Evolutionary conservation across 1,139 yeast genomes (phyloP).

Genomic region (Kodamaea suecica): DNA sequence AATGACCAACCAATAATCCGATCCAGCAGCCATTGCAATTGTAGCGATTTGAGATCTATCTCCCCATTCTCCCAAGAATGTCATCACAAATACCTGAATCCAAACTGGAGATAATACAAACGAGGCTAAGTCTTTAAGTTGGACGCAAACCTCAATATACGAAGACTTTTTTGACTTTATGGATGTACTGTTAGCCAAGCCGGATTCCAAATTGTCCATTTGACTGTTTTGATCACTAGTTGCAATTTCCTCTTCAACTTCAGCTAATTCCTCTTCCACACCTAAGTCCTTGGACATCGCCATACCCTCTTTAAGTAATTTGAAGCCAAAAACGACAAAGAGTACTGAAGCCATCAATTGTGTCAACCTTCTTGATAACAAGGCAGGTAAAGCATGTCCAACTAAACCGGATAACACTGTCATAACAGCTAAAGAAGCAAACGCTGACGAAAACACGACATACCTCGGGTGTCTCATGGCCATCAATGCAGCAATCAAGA

Average conservation of each 20-base stretch:
- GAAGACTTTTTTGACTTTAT: slow-evolving; percentile 17
- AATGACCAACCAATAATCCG: slow-evolving; percentile 86
- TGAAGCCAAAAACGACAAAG: slow-evolving; percentile 80
- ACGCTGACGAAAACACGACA: slow-evolving; percentile 84
- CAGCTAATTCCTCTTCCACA: slow-evolving; percentile 93
- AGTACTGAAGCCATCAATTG: slow-evolving; percentile 77
- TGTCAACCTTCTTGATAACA: slow-evolving; percentile 77
- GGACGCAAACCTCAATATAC: slow-evolving; percentile 28
- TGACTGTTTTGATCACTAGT: slow-evolving; percentile 53
- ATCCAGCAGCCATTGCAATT: slow-evolving; percentile 98
- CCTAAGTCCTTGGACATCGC: slow-evolving; percentile 79
- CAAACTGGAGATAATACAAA: slow-evolving; percentile 81
- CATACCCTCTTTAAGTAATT: slow-evolving; percentile 74
- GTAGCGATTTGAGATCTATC: slow-evolving; percentile 98
- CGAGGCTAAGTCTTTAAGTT: slow-evolving; percentile 51
- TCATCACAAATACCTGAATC: slow-evolving; percentile 95
- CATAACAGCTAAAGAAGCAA: slow-evolving; percentile 85
- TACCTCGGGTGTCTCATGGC: slow-evolving; percentile 89
- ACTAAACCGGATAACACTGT: slow-evolving; percentile 85
- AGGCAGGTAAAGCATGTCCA: slow-evolving; percentile 86
- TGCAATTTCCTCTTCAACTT: slow-evolving; percentile 91
- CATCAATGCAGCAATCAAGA: slow-evolving; percentile 94
- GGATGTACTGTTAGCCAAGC: slow-evolving; percentile 22
- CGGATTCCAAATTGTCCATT: slow-evolving; percentile 57
- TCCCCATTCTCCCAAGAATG: slow-evolving; percentile 98